A percentile compares a stretch with the other conserved stretches of the same genome.
Evolutionary conservation across 2,329 filamentous ascomycete species (phyloP).

Genomic region (Torrubiella hemipterigena): DNA sequence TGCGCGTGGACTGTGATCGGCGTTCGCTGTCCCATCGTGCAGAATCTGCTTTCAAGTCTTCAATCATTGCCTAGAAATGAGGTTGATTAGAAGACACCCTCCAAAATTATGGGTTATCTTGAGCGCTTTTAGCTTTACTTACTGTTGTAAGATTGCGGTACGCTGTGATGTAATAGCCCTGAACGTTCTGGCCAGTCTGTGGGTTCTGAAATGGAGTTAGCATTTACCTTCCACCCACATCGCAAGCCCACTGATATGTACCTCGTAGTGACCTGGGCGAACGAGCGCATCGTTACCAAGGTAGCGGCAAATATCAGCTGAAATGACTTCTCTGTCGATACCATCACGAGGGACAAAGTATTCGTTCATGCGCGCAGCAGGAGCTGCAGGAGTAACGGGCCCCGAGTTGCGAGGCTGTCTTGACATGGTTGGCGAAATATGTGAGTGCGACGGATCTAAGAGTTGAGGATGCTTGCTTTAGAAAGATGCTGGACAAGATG

Average conservation of each 20-base stretch:
- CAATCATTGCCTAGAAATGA: slow-evolving; percentile 43
- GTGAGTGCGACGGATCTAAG: too few relatives aligned
- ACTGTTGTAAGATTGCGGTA: slow-evolving; percentile 71
- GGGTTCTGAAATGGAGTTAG: slow-evolving; percentile 31
- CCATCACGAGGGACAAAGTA: slow-evolving; percentile 72
- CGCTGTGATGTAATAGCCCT: slow-evolving; percentile 67
- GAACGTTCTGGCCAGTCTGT: slow-evolving; percentile 45
- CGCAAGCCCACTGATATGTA: slow-evolving; percentile 25
- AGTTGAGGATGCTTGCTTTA: too few relatives aligned
- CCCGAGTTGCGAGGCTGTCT: slow-evolving; percentile 25
- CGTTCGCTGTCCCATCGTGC: slow-evolving; percentile 50
- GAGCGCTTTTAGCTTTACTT: too few relatives aligned
- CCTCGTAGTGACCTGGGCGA: slow-evolving; percentile 62
- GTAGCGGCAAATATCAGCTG: slow-evolving; percentile 74
- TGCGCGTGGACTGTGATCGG: slow-evolving; percentile 41
- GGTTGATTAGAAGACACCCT: too few relatives aligned
- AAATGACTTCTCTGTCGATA: slow-evolving; percentile 75
- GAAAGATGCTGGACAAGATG: too few relatives aligned
- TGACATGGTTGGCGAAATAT: slow-evolving; percentile 19
- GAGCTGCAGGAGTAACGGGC: slow-evolving; percentile 17
- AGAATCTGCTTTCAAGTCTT: slow-evolving; percentile 50
- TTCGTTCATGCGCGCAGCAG: slow-evolving; percentile 51
- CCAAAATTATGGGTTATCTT: too few relatives aligned
- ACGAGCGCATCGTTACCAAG: slow-evolving; percentile 73
- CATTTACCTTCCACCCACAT: slow-evolving; percentile 7